These are phyloP conservation scores for Talaromyces marneffei DNA, from an alignment of 2,329 filamentous ascomycete species.

Conservation along the genomic window DNA sequence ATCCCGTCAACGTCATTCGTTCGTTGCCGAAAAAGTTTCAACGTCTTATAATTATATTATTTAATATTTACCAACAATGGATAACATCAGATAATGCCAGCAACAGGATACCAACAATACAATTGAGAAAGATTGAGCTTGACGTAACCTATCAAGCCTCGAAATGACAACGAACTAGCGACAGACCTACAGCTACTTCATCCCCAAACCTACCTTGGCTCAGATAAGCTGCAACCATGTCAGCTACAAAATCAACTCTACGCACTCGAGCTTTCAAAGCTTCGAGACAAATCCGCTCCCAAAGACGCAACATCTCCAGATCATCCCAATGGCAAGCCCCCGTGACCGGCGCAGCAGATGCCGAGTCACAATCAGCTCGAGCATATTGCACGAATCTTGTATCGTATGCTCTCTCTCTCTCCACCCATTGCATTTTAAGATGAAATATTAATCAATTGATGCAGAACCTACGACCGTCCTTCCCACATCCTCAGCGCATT, in stretches of 20 bases:
- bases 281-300: slow-evolving; percentile 3
- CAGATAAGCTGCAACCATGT: slow-evolving; percentile 2
- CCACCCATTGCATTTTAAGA: background rate
- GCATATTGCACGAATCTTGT: slow-evolving; percentile 56
- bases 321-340: slow-evolving; percentile 17
- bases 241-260: slow-evolving; percentile 1
- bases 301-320: slow-evolving; percentile 24
- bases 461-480: slow-evolving; percentile 85
- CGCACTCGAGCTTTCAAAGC: background rate
- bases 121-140: background rate
- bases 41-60: too few species aligned
- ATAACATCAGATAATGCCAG: background rate
- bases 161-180: background rate
- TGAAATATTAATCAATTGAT: background rate
- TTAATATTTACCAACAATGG: too few species aligned
- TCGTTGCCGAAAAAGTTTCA: background rate
- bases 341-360: slow-evolving; percentile 27
- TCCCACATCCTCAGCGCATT: slow-evolving; percentile 83
- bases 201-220: background rate
- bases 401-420: slow-evolving; percentile 33
- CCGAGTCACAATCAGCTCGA: slow-evolving; percentile 51
- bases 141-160: too few species aligned
- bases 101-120: background rate
- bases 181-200: background rate
- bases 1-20: slow-evolving; percentile 26